A percentile compares a stretch with the other conserved stretches of the same genome.
Evolutionary conservation across 192 early-diverging fungal species (phyloP).

Genomic region (Linnemannia zychae): DNA sequence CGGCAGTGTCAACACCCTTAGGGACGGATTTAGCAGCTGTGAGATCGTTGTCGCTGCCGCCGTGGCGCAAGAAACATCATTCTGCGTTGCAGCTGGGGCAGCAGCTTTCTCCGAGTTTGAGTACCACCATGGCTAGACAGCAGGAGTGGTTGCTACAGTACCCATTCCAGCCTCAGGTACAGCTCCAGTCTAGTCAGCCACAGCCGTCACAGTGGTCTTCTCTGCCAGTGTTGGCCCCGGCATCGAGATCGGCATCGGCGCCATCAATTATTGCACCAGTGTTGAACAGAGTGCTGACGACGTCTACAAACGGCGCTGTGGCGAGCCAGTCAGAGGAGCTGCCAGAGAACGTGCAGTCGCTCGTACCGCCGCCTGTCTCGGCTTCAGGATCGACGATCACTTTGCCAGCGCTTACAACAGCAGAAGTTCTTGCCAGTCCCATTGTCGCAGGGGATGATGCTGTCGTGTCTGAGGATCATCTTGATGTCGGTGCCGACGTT

Average conservation of each 20-base stretch:
- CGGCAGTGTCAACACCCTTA: neutral
- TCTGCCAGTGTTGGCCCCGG: neutral
- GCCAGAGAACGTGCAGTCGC: neutral
- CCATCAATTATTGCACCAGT: too few species aligned
- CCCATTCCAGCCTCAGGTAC: neutral
- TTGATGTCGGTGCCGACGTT: neutral
- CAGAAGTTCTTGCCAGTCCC: neutral
- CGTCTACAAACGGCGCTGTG: neutral
- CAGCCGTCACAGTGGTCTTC: neutral
- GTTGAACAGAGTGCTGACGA: neutral
- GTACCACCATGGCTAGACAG: neutral
- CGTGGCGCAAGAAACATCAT: slow-evolving; percentile 33
- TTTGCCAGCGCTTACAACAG: neutral
- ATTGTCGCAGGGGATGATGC: too few species aligned
- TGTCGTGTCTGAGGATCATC: neutral
- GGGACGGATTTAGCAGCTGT: slow-evolving; percentile 8
- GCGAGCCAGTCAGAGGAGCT: neutral
- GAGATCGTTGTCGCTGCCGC: slow-evolving; percentile 29
- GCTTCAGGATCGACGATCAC: neutral
- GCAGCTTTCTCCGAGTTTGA: neutral
- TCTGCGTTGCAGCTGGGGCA: neutral
- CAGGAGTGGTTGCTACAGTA: neutral
- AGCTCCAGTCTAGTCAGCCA: neutral
- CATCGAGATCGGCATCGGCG: neutral
- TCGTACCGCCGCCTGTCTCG: neutral